phyloP scores from a whole-genome alignment of 2,329 filamentous ascomycete genomes.

The Atkinsonella texensis region DNA sequence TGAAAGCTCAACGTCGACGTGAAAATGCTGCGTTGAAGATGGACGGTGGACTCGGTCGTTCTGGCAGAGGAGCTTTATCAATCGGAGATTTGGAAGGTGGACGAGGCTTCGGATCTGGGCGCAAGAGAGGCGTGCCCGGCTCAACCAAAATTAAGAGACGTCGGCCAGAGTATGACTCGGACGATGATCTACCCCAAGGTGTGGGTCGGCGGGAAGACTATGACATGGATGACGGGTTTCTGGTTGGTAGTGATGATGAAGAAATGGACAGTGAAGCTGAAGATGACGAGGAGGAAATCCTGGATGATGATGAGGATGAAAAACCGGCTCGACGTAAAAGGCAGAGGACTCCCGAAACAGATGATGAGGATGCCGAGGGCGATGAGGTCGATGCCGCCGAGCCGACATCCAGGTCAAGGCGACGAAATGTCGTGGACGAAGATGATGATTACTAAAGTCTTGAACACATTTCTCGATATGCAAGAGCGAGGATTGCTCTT shows the following conservation, averaged over 20 bases:
- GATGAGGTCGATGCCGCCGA: slow-evolving; percentile 38
- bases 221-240: slow-evolving; percentile 68
- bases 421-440: slow-evolving; percentile 46
- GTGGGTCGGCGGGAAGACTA: slow-evolving; percentile 59
- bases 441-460: slow-evolving; percentile 25
- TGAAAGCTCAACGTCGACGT: slow-evolving; percentile 51
- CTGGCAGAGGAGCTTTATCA: slow-evolving; percentile 46
- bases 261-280: slow-evolving; percentile 49
- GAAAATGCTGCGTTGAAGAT: slow-evolving; percentile 57
- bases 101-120: slow-evolving; percentile 34
- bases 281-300: slow-evolving; percentile 48
- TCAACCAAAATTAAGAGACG: slow-evolving; percentile 39
- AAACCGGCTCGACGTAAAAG: slow-evolving; percentile 35
- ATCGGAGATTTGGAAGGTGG: slow-evolving; percentile 58
- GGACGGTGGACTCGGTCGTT: slow-evolving; percentile 41
- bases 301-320: slow-evolving; percentile 43
- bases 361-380: slow-evolving; percentile 40
- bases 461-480: neutral
- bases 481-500: neutral
- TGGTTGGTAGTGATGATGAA: slow-evolving; percentile 65
- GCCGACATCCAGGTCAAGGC: slow-evolving; percentile 33
- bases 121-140: slow-evolving; percentile 41
- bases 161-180: slow-evolving; percentile 60
- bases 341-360: slow-evolving; percentile 36
- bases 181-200: slow-evolving; percentile 56